Conservation (phyloP, 495 filamentous ascomycete genomes). For the Oleoguttula mirabilis region DNA sequence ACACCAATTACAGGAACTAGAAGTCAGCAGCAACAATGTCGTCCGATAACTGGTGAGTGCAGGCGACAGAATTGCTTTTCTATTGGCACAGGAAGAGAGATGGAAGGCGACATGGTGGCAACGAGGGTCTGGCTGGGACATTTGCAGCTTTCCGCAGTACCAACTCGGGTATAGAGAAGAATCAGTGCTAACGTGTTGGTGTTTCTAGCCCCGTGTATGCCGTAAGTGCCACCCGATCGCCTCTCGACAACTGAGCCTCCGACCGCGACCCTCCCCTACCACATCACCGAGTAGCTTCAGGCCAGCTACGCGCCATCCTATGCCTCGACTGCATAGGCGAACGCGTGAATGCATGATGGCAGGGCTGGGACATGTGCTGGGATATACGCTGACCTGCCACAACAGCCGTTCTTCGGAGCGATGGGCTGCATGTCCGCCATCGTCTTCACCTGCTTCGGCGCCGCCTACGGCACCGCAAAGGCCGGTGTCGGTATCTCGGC, state of each 20-base stretch:
- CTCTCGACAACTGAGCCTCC: neutral
- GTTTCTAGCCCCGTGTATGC: slow-evolving; percentile 84
- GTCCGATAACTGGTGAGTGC: slow-evolving; percentile 54
- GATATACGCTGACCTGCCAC: slow-evolving; percentile 1
- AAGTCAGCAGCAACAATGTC: slow-evolving; percentile 46
- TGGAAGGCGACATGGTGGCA: neutral
- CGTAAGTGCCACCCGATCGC: slow-evolving; percentile 51
- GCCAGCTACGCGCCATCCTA: no score
- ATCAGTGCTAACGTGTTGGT: slow-evolving; percentile 32
- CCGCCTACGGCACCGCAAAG: slow-evolving; percentile 98
- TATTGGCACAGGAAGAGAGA: slow-evolving; percentile 15
- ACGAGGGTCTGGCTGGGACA: slow-evolving; percentile 13
- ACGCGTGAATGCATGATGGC: neutral
- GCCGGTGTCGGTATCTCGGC: slow-evolving; percentile 96
- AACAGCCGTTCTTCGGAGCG: slow-evolving; percentile 95
- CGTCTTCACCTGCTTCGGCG: slow-evolving; percentile 97
- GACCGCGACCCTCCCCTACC: neutral
- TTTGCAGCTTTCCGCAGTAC: slow-evolving; percentile 1
- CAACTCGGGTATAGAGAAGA: neutral
- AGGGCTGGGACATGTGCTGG: neutral
- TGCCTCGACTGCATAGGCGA: no score
- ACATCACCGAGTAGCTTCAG: neutral
- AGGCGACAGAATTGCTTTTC: slow-evolving; percentile 24
- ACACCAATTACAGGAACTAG: no score
- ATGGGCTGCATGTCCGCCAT: slow-evolving; percentile 98